phyloP scores from a whole-genome alignment of 257 asterid genomes.

The Lavandula angustifolia region DNA sequence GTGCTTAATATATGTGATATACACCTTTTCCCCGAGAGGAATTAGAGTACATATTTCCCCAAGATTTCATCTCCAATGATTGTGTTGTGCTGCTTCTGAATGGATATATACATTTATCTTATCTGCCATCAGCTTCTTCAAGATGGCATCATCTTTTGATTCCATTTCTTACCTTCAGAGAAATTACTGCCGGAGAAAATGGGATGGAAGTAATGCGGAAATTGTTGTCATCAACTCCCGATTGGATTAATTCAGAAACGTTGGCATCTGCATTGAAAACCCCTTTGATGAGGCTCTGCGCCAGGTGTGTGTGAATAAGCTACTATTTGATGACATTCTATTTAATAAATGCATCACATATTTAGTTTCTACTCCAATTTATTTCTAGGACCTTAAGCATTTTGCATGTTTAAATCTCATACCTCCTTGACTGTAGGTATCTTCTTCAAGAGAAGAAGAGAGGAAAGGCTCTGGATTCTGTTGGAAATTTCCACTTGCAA shows the following conservation, averaged over 20 bases:
- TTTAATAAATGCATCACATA: background rate
- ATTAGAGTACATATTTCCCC: background rate
- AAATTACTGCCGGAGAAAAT: conserved; percentile 47
- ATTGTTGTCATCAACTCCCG: conserved; percentile 52
- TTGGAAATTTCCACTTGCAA: conserved; percentile 94
- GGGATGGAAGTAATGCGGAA: conserved; percentile 70
- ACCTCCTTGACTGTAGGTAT: conserved; percentile 54
- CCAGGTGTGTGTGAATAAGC: conserved; percentile 51
- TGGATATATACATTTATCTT: background rate
- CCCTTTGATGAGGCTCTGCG: conserved; percentile 86
- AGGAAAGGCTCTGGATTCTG: conserved; percentile 92
- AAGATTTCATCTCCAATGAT: conserved; percentile 10
- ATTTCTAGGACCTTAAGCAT: conserved; percentile 1
- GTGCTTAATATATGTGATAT: background rate
- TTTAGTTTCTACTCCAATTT: background rate
- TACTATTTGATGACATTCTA: background rate
- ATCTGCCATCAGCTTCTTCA: conserved; percentile 13
- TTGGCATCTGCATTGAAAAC: conserved; percentile 48
- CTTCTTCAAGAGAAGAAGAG: conserved; percentile 87
- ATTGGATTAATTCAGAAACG: conserved; percentile 67
- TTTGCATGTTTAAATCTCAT: background rate
- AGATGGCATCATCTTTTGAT: conserved; percentile 29
- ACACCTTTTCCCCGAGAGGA: background rate
- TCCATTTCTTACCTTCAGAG: conserved; percentile 47
- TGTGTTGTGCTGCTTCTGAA: background rate